A percentile compares a stretch with the other conserved stretches of the same genome.
These are phyloP conservation scores for Salvia miltiorrhiza DNA, from an alignment of 257 asterid genomes.

Conservation along the genomic window DNA sequence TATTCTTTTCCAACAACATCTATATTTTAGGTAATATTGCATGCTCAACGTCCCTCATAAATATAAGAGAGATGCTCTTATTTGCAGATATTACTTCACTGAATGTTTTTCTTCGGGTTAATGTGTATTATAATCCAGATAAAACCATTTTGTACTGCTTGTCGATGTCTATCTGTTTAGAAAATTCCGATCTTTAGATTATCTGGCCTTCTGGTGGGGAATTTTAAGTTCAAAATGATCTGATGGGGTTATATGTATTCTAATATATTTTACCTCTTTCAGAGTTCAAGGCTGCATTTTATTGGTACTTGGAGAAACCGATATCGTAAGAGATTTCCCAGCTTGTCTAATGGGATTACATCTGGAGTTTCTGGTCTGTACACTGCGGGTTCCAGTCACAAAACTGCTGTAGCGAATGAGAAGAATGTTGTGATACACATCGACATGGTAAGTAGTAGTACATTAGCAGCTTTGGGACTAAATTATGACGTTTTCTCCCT, in stretches of 20 bases:
- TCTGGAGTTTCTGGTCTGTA: conserved; percentile 28
- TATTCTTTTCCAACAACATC: neutral
- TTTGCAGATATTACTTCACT: conserved; percentile 4
- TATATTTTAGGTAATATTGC: neutral
- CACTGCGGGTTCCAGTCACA: conserved; percentile 25
- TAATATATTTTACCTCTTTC: conserved; percentile 30
- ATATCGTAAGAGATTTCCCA: conserved; percentile 75
- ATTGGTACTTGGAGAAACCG: conserved; percentile 98
- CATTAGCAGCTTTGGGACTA: conserved; percentile 5
- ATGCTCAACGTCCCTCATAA: neutral
- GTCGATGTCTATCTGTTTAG: neutral
- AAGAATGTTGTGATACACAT: conserved; percentile 62
- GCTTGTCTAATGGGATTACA: conserved; percentile 38
- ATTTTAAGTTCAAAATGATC: neutral
- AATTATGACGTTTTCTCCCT: neutral
- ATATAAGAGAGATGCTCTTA: neutral
- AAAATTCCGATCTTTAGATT: neutral
- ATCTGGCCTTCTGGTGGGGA: neutral
- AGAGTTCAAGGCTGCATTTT: conserved; percentile 96
- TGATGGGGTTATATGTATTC: neutral
- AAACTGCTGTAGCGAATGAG: conserved; percentile 34
- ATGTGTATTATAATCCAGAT: neutral
- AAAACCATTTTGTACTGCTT: neutral
- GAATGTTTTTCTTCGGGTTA: neutral
- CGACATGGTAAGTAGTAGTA: conserved; percentile 81